Evolutionary conservation across 2,329 filamentous ascomycete genomes (phyloP).

Genomic region (Colletotrichum euphorbiae): DNA sequence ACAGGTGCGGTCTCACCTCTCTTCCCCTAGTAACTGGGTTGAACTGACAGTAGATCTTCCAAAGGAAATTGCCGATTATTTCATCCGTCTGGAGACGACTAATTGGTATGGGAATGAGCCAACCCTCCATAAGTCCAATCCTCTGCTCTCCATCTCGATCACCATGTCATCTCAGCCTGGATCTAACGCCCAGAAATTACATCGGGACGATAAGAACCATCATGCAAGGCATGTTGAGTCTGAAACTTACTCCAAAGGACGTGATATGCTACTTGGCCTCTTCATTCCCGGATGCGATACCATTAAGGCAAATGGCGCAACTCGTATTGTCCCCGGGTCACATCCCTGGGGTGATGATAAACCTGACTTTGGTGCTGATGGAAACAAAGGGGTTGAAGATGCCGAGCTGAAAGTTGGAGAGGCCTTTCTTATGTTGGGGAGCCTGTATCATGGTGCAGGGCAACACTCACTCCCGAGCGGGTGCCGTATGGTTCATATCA

Average conservation of each 20-base stretch:
- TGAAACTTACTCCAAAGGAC: conserved; percentile 44
- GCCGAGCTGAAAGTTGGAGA: conserved; percentile 51
- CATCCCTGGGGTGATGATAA: conserved; percentile 53
- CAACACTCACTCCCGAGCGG: conserved; percentile 46
- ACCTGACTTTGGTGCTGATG: conserved; percentile 49
- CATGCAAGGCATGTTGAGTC: conserved; percentile 48
- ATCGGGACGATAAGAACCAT: conserved; percentile 54
- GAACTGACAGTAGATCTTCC: neutral
- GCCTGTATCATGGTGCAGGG: conserved; percentile 52
- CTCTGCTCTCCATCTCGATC: conserved; percentile 51
- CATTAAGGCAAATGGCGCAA: conserved; percentile 50
- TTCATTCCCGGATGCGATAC: conserved; percentile 53
- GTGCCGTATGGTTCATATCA: conserved; percentile 51
- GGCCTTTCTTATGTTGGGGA: conserved; percentile 53
- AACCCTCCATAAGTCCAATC: conserved; percentile 48
- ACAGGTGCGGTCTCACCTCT: conserved; percentile 36
- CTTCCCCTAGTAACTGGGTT: too few relatives aligned
- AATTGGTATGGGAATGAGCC: conserved; percentile 49
- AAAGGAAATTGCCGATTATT: conserved; percentile 46
- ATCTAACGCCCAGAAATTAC: conserved; percentile 48
- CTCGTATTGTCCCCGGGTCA: conserved; percentile 51
- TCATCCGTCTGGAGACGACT: conserved; percentile 50
- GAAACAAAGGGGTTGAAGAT: conserved; percentile 42
- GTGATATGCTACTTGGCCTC: conserved; percentile 50
- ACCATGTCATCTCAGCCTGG: conserved; percentile 51